Base-by-base conservation (phyloP, 2,329 filamentous ascomycete species). In the Diplodia scrobiculata region DNA sequence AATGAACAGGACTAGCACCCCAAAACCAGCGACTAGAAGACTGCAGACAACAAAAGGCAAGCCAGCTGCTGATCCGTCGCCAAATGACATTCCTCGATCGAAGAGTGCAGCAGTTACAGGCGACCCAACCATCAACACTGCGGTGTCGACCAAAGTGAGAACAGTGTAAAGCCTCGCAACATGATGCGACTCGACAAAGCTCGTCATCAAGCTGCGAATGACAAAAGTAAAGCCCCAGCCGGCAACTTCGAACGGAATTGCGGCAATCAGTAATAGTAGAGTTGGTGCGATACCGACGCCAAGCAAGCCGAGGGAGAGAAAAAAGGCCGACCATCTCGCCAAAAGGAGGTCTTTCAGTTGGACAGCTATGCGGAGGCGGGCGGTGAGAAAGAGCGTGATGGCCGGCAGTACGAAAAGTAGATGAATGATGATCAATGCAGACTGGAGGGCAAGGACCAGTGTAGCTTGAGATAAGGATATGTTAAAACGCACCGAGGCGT, bases 111-210 rank as follows among this genome's bases (percentile, higher is more conserved):
- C 82, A 38, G 86, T 73, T 0, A 81, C 67, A 0, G 84, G 84
- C 0, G 79, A 77, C 0, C 79, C 79, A 5, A 82, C 58, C 67
- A 85, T 79, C 1, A 79, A 69, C n/a, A 84, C 82, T 11, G 81
- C 48, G 9, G 79, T 81, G 68, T 87, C 84, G 36, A 83, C 71
- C 27, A 85, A 77, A 2, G 80, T 78, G 10, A 87, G 76, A 3
- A 83, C 75, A 4, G 82, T 83, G 71, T 86, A 87, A 27, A 86
- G 74, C 0, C 81, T 81, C 25, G 83, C 85, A 13, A 86, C 77
- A 4, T 85, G 81, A 67, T 84, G 80, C 25, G 81, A 78, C 69
- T 84, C 83, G 13, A 87, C 82, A 11, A 86, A 71, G 10, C 79
- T 78, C 52, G 82, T 85, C n/a, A 86, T 72, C 6, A 87, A 73